Percentiles rank a stretch among this genome's conserved stretches.
phyloP scores from a whole-genome alignment of 1,284 basidiomycete genomes.

The Flammula alnicola region DNA sequence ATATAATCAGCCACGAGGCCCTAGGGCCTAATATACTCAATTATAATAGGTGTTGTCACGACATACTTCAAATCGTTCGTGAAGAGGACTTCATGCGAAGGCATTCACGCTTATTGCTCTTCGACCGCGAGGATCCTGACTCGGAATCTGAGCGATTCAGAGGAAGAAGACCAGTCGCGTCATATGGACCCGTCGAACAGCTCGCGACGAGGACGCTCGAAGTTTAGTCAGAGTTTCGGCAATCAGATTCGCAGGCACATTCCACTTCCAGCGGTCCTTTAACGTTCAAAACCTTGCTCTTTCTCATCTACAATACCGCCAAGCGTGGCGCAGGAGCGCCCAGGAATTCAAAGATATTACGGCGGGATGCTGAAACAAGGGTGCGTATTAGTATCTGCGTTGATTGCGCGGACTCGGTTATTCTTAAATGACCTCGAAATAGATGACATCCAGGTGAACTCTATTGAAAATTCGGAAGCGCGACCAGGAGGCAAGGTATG shows the following conservation, averaged over 20 bases:
- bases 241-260: conserved; percentile 11
- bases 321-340: neutral
- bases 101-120: no score
- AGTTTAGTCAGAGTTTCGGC: conserved; percentile 10
- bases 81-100: no score
- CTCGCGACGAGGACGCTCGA: no score
- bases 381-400: no score
- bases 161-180: neutral
- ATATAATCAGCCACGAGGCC: conserved; percentile 26
- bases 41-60: conserved; percentile 12
- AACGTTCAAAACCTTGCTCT: conserved; percentile 5
- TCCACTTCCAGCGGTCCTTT: conserved; percentile 5
- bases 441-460: neutral
- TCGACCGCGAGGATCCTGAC: no score
- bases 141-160: conserved; percentile 1
- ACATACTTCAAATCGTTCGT: conserved; percentile 13
- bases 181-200: no score
- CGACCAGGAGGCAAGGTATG: neutral
- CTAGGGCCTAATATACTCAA: no score
- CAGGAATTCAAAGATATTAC: neutral
- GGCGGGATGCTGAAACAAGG: conserved; percentile 9
- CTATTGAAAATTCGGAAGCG: conserved; percentile 7
- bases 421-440: neutral
- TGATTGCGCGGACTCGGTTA: no score
- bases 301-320: neutral